Evolutionary conservation across 2,329 filamentous ascomycete species (phyloP).

Genomic region (Diaporthe velutina): DNA sequence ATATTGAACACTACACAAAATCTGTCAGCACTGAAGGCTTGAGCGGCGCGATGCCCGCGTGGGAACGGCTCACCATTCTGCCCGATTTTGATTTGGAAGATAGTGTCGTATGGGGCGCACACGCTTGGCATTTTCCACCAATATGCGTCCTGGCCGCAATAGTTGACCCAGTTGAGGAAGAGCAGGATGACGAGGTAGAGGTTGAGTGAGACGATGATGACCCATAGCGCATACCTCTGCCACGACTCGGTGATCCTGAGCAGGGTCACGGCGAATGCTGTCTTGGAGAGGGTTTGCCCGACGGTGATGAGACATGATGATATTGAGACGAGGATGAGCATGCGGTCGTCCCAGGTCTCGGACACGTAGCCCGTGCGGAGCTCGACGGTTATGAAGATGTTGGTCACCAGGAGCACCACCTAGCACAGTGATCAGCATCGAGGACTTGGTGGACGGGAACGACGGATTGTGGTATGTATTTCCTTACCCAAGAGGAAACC

Average conservation of each 20-base stretch:
- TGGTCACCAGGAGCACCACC: conserved; percentile 57
- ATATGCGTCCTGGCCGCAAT: conserved; percentile 57
- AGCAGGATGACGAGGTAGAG: conserved; percentile 59
- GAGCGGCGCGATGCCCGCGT: background rate
- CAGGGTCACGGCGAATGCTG: conserved; percentile 53
- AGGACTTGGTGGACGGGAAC: no score
- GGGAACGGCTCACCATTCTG: conserved; percentile 58
- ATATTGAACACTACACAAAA: conserved; percentile 60
- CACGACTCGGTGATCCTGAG: conserved; percentile 58
- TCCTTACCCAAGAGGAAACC: conserved; percentile 42
- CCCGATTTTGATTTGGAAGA: conserved; percentile 62
- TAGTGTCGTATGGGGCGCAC: conserved; percentile 54
- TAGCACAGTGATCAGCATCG: conserved; percentile 40
- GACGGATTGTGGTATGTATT: background rate
- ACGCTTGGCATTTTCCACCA: conserved; percentile 60
- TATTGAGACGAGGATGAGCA: conserved; percentile 65
- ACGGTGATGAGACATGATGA: conserved; percentile 54
- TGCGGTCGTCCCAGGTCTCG: conserved; percentile 62
- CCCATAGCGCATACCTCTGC: conserved; percentile 59
- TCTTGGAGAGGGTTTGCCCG: conserved; percentile 52
- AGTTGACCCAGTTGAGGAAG: conserved; percentile 62
- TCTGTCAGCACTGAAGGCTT: background rate
- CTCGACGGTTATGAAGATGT: conserved; percentile 59
- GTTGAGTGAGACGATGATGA: conserved; percentile 63
- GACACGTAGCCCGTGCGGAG: conserved; percentile 64